phyloP scores from a whole-genome alignment of 371 early-diverging fungal species.

The Apophysomyces sp. region DNA sequence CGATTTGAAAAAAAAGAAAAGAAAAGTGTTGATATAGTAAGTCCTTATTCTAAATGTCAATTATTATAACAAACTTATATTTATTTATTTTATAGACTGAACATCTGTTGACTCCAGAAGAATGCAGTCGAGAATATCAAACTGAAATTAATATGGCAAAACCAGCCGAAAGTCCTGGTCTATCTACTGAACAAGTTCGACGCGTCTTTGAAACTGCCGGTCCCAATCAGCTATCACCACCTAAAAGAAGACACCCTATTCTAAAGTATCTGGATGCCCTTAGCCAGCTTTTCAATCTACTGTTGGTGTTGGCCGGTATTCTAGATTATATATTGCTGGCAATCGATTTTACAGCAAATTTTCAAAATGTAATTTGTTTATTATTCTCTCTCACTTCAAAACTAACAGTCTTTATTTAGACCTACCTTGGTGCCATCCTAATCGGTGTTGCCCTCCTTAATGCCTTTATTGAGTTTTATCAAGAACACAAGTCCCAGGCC shows the following conservation, averaged over 20 bases:
- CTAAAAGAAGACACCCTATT: conserved; percentile 74
- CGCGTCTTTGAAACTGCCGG: conserved; percentile 68
- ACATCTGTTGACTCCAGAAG: conserved; percentile 72
- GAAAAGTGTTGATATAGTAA: conserved; percentile 40
- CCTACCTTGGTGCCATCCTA: conserved; percentile 88
- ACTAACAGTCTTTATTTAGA: conserved; percentile 45
- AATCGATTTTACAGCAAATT: conserved; percentile 70
- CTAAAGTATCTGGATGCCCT: conserved; percentile 76
- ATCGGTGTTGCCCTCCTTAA: conserved; percentile 88
- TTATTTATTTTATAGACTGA: conserved; percentile 46
- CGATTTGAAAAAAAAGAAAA: conserved; percentile 20
- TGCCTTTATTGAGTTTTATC: conserved; percentile 90
- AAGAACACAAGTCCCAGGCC: conserved; percentile 82
- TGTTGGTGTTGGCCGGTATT: conserved; percentile 84
- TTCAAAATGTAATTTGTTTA: conserved; percentile 59
- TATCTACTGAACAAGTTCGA: conserved; percentile 62
- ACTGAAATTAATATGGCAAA: conserved; percentile 56
- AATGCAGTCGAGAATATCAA: conserved; percentile 60
- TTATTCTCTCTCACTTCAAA: neutral
- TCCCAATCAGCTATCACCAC: conserved; percentile 85
- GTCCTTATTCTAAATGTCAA: neutral
- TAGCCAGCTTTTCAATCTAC: conserved; percentile 77
- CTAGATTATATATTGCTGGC: conserved; percentile 74
- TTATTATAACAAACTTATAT: neutral
- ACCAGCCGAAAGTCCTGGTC: conserved; percentile 71